phyloP scores from a whole-genome alignment of 2,329 filamentous ascomycete species.

The Fusarium illudens region DNA sequence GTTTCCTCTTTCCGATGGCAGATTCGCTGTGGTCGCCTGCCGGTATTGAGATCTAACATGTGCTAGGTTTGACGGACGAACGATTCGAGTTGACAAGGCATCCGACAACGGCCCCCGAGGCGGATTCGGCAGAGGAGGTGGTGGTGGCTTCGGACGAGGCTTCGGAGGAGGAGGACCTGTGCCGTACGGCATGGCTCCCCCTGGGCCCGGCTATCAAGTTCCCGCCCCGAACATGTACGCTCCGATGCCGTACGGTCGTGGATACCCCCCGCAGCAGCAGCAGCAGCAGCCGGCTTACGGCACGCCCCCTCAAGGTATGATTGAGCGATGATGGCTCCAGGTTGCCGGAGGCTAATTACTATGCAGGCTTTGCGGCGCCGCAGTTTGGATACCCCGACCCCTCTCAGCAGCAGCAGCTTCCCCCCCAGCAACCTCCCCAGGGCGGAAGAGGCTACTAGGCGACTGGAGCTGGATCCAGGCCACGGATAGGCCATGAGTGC shows the following conservation, averaged over 20 bases:
- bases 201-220: conserved; percentile 50
- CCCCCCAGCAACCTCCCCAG: conserved; percentile 50
- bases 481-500: conserved; percentile 4
- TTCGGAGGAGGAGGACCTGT: conserved; percentile 55
- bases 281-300: conserved; percentile 46
- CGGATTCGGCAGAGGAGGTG: conserved; percentile 52
- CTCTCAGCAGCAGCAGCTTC: conserved; percentile 51
- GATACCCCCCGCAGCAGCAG: conserved; percentile 46
- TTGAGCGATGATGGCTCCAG: background rate
- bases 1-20: conserved; percentile 33
- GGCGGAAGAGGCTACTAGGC: conserved; percentile 55
- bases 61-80: conserved; percentile 35
- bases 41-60: conserved; percentile 19
- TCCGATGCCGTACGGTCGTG: conserved; percentile 50
- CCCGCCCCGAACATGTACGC: conserved; percentile 50
- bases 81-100: conserved; percentile 93
- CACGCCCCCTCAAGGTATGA: conserved; percentile 53
- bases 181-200: conserved; percentile 48
- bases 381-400: conserved; percentile 59
- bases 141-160: conserved; percentile 50
- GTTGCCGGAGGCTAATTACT: conserved; percentile 4
- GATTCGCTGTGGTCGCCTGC: conserved; percentile 1
- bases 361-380: conserved; percentile 49
- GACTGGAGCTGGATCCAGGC: background rate
- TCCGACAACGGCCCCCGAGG: conserved; percentile 76